Percentiles rank a stretch among this genome's conserved stretches.
These are phyloP conservation scores for Bonia amplexicaulis DNA, from an alignment of 176 grass and related monocot species.

Conservation along the genomic window DNA sequence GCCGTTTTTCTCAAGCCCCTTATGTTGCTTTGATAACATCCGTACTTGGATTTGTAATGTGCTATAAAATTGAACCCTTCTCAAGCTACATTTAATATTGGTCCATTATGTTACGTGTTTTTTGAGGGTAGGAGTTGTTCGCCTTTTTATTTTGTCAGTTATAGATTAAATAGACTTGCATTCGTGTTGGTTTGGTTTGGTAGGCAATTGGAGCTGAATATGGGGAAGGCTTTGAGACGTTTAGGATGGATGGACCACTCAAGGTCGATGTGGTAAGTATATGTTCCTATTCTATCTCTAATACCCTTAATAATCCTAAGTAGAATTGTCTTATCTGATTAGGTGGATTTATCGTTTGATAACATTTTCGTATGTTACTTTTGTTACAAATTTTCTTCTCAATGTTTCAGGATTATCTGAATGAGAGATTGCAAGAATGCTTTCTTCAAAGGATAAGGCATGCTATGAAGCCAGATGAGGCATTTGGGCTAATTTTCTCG, in stretches of 20 bases:
- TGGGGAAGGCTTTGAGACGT: conserved; percentile 96
- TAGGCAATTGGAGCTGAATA: conserved; percentile 93
- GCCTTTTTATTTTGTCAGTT: not conserved
- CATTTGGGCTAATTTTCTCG: conserved; percentile 93
- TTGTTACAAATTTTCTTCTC: conserved; percentile 3
- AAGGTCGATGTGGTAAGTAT: conserved; percentile 93
- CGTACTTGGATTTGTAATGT: not conserved
- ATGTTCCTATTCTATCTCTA: no score
- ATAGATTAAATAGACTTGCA: not conserved
- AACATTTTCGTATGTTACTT: not conserved
- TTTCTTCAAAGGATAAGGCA: conserved; percentile 97
- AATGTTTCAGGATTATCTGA: conserved; percentile 76
- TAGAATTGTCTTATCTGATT: not conserved
- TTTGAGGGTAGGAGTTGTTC: not conserved
- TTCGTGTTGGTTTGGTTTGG: conserved; percentile 13
- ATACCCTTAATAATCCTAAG: no score
- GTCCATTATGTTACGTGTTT: not conserved
- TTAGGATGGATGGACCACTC: conserved; percentile 88
- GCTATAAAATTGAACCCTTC: not conserved
- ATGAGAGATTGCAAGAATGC: conserved; percentile 88
- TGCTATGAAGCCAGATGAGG: conserved; percentile 99
- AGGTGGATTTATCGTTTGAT: not conserved
- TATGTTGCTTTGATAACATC: not conserved
- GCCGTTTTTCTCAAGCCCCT: not conserved
- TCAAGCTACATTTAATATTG: not conserved